Conservation (phyloP, 2,329 filamentous ascomycete genomes). For the Diaporthe sp. region DNA sequence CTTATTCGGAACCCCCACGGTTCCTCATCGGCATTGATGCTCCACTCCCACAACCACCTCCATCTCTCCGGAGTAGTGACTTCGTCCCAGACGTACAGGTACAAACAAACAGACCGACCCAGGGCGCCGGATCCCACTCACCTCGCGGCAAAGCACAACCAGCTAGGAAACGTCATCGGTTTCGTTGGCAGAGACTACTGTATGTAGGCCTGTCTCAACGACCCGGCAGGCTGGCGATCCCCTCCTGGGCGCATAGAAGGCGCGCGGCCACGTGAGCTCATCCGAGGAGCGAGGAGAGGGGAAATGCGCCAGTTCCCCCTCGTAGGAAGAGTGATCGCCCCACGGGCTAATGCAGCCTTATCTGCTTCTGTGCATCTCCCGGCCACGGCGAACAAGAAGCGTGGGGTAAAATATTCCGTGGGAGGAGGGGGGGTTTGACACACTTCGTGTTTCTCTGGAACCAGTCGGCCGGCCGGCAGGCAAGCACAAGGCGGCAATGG, state of each 20-base stretch:
- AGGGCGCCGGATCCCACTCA: neutral
- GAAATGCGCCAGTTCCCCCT: neutral
- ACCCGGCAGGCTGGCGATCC: constrained; percentile 19
- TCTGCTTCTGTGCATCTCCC: constrained; percentile 10
- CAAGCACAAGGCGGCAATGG: constrained; percentile 10
- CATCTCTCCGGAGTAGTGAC: neutral
- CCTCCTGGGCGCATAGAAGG: neutral
- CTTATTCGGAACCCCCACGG: constrained; percentile 19
- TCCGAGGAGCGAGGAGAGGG: neutral
- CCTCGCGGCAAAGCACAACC: neutral
- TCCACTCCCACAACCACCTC: neutral
- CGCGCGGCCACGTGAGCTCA: constrained; percentile 19
- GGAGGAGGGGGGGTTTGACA: neutral
- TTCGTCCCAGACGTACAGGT: neutral
- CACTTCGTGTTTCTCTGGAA: neutral
- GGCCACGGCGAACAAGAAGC: neutral
- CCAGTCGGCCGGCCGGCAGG: neutral
- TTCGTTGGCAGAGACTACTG: no score
- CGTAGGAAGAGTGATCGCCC: neutral
- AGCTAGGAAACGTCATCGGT: neutral
- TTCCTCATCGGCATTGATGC: neutral
- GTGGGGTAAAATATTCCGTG: neutral
- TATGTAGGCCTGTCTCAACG: no score
- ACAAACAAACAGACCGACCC: neutral
- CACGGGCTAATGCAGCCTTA: constrained; percentile 26